Evolutionary conservation across 306 rosid species (phyloP).

Genomic region (Inga laurina): DNA sequence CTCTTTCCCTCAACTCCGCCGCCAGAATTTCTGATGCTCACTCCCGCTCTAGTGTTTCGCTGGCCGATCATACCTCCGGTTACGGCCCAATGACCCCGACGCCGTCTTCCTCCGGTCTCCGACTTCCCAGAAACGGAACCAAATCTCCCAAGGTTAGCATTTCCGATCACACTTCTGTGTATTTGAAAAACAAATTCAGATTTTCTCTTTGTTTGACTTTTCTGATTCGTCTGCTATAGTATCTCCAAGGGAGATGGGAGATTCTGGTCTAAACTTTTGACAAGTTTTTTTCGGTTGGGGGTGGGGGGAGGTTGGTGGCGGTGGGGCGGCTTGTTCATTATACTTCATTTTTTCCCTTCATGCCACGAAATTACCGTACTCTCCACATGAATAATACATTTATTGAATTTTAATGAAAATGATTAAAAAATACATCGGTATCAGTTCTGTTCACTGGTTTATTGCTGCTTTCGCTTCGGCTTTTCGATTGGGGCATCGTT

Average conservation of each 20-base stretch:
- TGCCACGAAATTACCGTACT: not conserved
- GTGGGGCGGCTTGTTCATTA: conserved; percentile 9
- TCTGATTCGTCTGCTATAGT: conserved; percentile 14
- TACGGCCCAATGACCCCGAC: conserved; percentile 53
- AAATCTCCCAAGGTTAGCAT: conserved; percentile 78
- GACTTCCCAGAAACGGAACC: conserved; percentile 54
- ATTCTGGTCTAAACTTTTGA: conserved; percentile 30
- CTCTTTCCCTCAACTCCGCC: conserved; percentile 34
- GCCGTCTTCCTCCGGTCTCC: conserved; percentile 61
- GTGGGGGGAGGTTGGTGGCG: too few species aligned
- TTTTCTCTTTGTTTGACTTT: not conserved
- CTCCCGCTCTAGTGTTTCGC: conserved; percentile 36
- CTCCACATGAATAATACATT: not conserved
- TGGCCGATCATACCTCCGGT: conserved; percentile 36
- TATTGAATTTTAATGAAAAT: not conserved
- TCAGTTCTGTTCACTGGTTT: conserved; percentile 16
- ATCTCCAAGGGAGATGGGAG: conserved; percentile 42
- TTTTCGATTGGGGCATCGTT: conserved; percentile 32
- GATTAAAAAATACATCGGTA: conserved; percentile 9
- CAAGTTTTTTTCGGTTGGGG: not conserved
- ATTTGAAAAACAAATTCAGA: not conserved
- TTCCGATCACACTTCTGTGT: conserved; percentile 19
- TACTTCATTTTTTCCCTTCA: not conserved
- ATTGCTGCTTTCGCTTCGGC: conserved; percentile 19
- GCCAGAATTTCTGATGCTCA: conserved; percentile 39